Evolutionary conservation across 2,329 filamentous ascomycete genomes (phyloP), one percentile per base, ranked within the genome.

Genomic region (Byssothecium circinans): DNA sequence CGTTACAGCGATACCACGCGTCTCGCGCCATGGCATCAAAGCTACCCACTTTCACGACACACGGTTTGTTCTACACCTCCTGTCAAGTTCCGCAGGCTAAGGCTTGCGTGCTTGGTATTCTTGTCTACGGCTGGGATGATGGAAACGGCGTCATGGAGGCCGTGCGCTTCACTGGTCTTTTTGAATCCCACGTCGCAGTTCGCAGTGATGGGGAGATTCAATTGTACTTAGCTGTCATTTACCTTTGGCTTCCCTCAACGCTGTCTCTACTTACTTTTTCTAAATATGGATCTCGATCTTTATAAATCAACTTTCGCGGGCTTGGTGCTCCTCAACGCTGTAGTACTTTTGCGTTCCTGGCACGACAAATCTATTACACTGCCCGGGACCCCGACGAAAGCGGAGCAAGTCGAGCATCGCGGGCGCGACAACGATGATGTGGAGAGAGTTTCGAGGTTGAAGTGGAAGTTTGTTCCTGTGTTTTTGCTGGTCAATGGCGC

Each of bases 401-500:
- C 36, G 2, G 20, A 39, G n/a, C 12, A 10, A 3, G 46, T 56
- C 18, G 58, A 64, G 35, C 58, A 58, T 44, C 54, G 60, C 41
- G 60, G 56, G 15, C 56, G 60, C 29, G 47, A 52, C 27, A 27
- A 23, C 12, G 58, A 63, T 10, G 62, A 66, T 33, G 52, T 51
- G 33, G 57, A 67, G 33, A 61, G 65, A 30, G 56, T 71, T 20
- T 54, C 53, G 25, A 68, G 67, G 36, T 68, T 76, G 50, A 75
- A 75, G 58, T 60, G 57, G 46, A 56, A 63, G 14, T 77, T 75
- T 62, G 73, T 77, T 45, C 63, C 69, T n/a, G 74, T 74, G 7
- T 77, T 76, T 42, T 58, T 69, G 8, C 60, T 77, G 8, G 74
- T 73, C 8, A 70, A 73, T 53, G 72, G 71, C 25, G 73, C 75